A percentile compares a stretch with the other conserved stretches of the same genome.
Conservation (phyloP, 2,329 filamentous ascomycete genomes). For the Beauveria sp. region DNA sequence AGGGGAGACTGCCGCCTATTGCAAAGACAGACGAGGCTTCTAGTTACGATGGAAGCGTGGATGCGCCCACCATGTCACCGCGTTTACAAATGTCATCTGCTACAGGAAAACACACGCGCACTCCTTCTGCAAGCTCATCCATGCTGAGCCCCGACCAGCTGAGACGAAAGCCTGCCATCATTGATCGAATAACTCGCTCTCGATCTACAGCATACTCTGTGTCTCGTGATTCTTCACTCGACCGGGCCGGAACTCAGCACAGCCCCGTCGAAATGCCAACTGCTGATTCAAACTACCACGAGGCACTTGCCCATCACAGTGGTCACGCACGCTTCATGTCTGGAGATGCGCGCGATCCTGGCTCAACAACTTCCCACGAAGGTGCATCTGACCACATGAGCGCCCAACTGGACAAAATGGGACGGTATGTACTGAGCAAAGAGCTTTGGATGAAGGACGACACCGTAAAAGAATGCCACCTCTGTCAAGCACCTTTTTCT, state of each 20-base stretch:
- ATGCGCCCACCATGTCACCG: constrained; percentile 26
- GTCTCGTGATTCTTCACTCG: constrained; percentile 53
- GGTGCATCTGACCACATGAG: constrained; percentile 52
- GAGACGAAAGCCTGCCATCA: constrained; percentile 41
- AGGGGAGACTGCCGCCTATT: constrained; percentile 27
- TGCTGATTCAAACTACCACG: constrained; percentile 50
- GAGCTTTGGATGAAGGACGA: constrained; percentile 99
- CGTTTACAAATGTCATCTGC: constrained; percentile 20
- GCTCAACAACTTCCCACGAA: constrained; percentile 45
- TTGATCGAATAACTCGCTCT: constrained; percentile 46
- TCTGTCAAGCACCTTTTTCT: constrained; percentile 82
- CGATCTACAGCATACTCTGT: constrained; percentile 33
- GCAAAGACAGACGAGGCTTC: constrained; percentile 35
- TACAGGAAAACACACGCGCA: constrained; percentile 29
- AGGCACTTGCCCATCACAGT: constrained; percentile 44
- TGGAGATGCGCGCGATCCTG: constrained; percentile 44
- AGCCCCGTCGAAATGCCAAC: constrained; percentile 52
- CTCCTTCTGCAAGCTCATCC: constrained; percentile 27
- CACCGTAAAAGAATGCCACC: constrained; percentile 94
- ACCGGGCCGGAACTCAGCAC: constrained; percentile 44
- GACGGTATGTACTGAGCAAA: constrained; percentile 81
- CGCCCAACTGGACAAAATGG: constrained; percentile 61
- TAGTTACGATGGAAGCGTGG: constrained; percentile 37
- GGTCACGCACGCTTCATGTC: constrained; percentile 37
- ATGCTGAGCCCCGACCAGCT: constrained; percentile 31